Percentiles rank a stretch among this genome's conserved stretches.
These are phyloP conservation scores for Thraustochytrium sp. DNA, from an alignment of 352 stramenopile species.

Conservation along the genomic window DNA sequence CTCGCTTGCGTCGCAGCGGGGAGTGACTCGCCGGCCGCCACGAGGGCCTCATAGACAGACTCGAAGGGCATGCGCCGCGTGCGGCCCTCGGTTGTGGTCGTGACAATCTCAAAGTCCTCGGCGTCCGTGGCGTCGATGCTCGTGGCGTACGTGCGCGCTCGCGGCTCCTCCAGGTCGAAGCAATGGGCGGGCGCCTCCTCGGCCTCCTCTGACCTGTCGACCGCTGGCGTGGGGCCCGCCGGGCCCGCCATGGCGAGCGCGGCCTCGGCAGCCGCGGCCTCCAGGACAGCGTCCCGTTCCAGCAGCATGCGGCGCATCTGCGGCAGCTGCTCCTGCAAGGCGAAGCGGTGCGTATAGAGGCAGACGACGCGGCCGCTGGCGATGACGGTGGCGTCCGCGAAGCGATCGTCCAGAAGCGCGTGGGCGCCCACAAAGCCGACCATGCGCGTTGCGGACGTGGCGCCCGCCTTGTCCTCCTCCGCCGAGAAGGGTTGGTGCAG, in stretches of 20 bases:
- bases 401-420: background rate
- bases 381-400: background rate
- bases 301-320: background rate
- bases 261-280: background rate
- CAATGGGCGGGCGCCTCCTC: no score
- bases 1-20: background rate
- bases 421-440: background rate
- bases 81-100: background rate
- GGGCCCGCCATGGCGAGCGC: background rate
- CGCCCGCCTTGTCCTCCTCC: background rate
- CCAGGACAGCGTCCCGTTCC: background rate
- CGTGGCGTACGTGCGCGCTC: background rate
- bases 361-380: background rate
- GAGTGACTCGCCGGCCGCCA: background rate
- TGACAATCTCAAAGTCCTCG: background rate
- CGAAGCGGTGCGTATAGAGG: background rate
- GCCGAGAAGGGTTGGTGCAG: background rate
- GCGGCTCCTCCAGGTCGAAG: background rate
- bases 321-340: background rate
- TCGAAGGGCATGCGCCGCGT: background rate
- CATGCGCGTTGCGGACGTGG: background rate
- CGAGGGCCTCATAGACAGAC: background rate
- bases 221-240: background rate
- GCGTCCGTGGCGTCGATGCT: background rate
- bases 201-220: no score